A percentile compares a stretch with the other conserved stretches of the same genome.
phyloP scores from a whole-genome alignment of 495 filamentous ascomycete genomes.

The Amphirosellinia nigrospora region DNA sequence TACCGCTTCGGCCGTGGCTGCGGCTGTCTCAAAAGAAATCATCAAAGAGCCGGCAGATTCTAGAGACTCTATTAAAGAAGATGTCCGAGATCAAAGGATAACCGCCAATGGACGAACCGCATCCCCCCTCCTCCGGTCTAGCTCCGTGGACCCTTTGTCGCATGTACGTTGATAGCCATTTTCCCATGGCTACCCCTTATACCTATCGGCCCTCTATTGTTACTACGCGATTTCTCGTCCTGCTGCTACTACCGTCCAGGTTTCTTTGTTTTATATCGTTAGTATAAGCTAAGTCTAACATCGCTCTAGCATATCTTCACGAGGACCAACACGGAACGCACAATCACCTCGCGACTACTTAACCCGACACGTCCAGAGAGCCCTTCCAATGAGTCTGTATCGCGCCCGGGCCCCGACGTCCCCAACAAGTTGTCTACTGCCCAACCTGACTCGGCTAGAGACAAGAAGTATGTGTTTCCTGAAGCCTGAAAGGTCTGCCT shows the following conservation, averaged over 20 bases:
- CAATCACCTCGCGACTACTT: constrained; percentile 70
- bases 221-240: not conserved
- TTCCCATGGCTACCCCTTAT: not conserved
- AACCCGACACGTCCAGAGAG: constrained; percentile 59
- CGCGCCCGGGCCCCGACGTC: constrained; percentile 48
- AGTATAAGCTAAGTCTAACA: not conserved
- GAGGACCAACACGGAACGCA: constrained; percentile 78
- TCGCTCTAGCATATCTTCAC: constrained; percentile 71
- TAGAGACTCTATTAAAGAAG: constrained; percentile 25
- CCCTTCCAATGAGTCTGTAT: constrained; percentile 49
- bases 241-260: not conserved
- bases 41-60: constrained; percentile 26
- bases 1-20: constrained; percentile 30
- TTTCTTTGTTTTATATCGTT: constrained; percentile 10
- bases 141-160: constrained; percentile 54
- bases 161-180: constrained; percentile 44
- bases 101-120: constrained; percentile 24
- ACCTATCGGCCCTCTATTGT: not conserved
- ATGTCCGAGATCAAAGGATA: constrained; percentile 19
- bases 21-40: constrained; percentile 37
- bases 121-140: constrained; percentile 30
- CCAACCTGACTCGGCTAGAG: constrained; percentile 54
- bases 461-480: constrained; percentile 67
- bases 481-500: constrained; percentile 19
- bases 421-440: constrained; percentile 35